Conservation (phyloP, 2,329 filamentous ascomycete genomes). For the Cladosporium colombiae region DNA sequence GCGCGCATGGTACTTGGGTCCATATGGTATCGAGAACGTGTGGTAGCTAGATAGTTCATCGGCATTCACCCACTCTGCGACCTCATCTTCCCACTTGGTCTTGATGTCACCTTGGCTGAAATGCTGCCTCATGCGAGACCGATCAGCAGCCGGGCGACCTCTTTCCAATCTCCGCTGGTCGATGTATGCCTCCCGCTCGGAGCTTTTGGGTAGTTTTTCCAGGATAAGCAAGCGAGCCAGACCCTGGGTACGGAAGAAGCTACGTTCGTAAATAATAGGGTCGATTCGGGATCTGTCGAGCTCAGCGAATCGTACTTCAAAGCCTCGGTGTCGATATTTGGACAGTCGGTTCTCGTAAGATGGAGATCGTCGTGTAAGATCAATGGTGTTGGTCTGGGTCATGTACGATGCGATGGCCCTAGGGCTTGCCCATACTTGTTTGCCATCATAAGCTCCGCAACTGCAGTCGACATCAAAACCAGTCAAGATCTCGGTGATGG, state of each 20-base stretch:
- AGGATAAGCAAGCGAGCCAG: conserved; percentile 77
- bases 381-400: conserved; percentile 79
- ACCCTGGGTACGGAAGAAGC: conserved; percentile 72
- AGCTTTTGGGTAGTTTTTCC: conserved; percentile 71
- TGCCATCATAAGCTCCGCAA: conserved; percentile 77
- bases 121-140: conserved; percentile 42
- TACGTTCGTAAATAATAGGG: conserved; percentile 83
- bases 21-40: conserved; percentile 65
- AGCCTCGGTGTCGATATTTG: conserved; percentile 81
- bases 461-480: conserved; percentile 88
- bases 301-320: conserved; percentile 78
- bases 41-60: conserved; percentile 79
- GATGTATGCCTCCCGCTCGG: conserved; percentile 69
- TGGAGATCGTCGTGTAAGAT: conserved; percentile 75
- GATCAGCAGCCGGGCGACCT: conserved; percentile 62
- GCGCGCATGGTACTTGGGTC: conserved; percentile 56
- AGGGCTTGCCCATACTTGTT: conserved; percentile 76
- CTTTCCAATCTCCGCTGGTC: conserved; percentile 70
- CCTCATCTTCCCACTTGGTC: conserved; percentile 73
- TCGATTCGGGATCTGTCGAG: conserved; percentile 76
- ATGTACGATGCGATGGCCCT: conserved; percentile 76
- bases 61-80: conserved; percentile 78
- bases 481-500: conserved; percentile 78
- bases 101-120: conserved; percentile 72
- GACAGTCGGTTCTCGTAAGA: conserved; percentile 86